Evolutionary conservation across 495 filamentous ascomycete species (phyloP), one percentile per base, ranked within the genome.

Genomic region (Aspergillus egyptiacus): DNA sequence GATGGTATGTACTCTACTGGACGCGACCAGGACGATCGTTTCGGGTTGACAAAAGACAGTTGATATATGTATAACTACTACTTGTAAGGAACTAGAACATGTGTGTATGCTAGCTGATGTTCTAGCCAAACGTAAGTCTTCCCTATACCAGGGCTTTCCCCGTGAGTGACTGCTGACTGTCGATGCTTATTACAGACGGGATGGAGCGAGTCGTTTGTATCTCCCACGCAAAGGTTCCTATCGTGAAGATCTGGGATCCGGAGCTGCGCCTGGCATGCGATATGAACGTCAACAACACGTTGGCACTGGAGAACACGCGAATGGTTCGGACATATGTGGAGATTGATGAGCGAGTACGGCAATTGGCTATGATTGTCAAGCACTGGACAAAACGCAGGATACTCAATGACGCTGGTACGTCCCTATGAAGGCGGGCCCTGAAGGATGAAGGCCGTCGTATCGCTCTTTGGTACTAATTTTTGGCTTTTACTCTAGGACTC

Each of bases 301-400:
- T 91, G 36, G 93, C 93, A 1, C 68, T 98, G 52, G 91, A 96
- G 62, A 98, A 98, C 60, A 98, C 93, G 19, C 84, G 89, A 10
- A 96, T 98, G 93, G 89, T 98, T 56, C 90, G 91, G 64, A 96
- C 89, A 0, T 98, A 98, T 70, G 89, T 97, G 48, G 81, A 94
- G 58, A 86, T 96, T 48, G 93, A 97, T 63, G 79, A 91, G 40
- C 79, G 93, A 39, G 89, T 98, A 46, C 81, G 94, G 30, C 90
- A 84, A 17, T 71, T 98, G 53, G 91, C 91, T 17, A 96, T 97
- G 89, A 85, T 91, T 46, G 78, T 97, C 61, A 98, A 98, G 62
- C 76, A 96, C 67, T 98, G 93, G 93, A 96, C 93, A 45, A 89
- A 90, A 67, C 79, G 79, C 62, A 80, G 94, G 61, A 84, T 94